Evolutionary conservation across 495 filamentous ascomycete genomes (phyloP), one percentile per base, ranked within the genome.

Genomic region (Pseudevernia furfuracea): DNA sequence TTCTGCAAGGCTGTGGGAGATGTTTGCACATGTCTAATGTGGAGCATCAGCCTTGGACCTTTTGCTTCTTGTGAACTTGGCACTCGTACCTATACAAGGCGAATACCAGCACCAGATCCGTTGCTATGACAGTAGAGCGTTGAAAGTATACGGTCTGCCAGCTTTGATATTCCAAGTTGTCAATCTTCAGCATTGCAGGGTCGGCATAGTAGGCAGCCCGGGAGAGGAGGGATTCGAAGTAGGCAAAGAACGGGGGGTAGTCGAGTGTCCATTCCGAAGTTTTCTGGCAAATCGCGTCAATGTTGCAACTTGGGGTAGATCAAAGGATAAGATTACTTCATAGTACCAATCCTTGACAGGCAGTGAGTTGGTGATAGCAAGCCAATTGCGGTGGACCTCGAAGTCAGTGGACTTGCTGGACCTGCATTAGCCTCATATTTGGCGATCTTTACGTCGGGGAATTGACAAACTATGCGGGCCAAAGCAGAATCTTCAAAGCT

Each of bases 261-360:
- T 98, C 94, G 67, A 98, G 88, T 0, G 94, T 97, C 94, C 94
- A 98, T 88, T 96, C 89, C 14, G 94, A 97, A 4, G 92, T 95
- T 80, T 90, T 89, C 84, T 88, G 70, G 21, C 55, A 17, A 23
- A 48, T 41, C 48, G 62, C 68, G 41, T 65, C 30, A 66, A 37
- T 56, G 17, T 53, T 32, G 14, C 28, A 23, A 23, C 14, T 61
- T 25, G 1, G 17, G 25, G 12, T 44, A 11, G n/a, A 6, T 37
- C 34, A 52, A 60, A 19, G 21, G 23, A 55, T 32, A 53, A 28
- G 55, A 71, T 63, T 78, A 88, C 85, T 78, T 98, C 94, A 70
- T 86, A 94, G 78, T 97, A 97, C 93, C 93, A 98, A 71, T 94
- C 82, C 78, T 89, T 83, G 43, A 91, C 79, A 1, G 94, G 91